A percentile compares a stretch with the other conserved stretches of the same genome.
Conservation (phyloP, 495 filamentous ascomycete genomes). For the Daldinia bambusicola region DNA sequence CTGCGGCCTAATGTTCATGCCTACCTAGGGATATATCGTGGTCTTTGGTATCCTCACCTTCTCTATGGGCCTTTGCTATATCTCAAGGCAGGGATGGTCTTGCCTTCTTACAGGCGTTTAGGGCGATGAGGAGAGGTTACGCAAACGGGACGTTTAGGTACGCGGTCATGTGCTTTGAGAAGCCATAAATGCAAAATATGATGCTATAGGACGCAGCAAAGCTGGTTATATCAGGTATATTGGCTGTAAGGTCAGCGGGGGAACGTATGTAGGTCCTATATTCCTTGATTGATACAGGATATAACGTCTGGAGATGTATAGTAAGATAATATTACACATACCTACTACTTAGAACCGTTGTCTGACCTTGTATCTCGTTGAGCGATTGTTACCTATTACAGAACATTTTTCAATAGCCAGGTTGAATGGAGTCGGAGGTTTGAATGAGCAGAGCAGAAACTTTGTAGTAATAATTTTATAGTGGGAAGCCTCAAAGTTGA, state of each 20-base stretch:
- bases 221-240: neutral
- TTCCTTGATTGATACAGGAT: neutral
- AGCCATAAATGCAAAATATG: slow-evolving; percentile 41
- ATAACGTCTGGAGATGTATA: neutral
- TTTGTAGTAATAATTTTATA: too few species aligned
- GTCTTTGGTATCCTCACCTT: slow-evolving; percentile 64
- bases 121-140: slow-evolving; percentile 68
- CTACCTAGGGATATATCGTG: slow-evolving; percentile 69
- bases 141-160: slow-evolving; percentile 67
- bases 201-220: neutral
- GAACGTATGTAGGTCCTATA: neutral
- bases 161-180: slow-evolving; percentile 66
- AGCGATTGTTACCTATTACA: too few species aligned
- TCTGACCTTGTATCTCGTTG: neutral
- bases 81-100: slow-evolving; percentile 67
- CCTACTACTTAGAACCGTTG: neutral
- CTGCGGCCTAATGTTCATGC: neutral
- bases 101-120: slow-evolving; percentile 67
- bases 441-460: too few species aligned
- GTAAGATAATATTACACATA: neutral
- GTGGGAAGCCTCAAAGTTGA: too few species aligned
- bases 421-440: too few species aligned
- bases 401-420: too few species aligned
- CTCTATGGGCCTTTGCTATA: slow-evolving; percentile 66
- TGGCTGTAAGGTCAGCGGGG: neutral